Evolutionary conservation across 2,329 filamentous ascomycete species (phyloP), one percentile per base, ranked within the genome.

Genomic region (Monosporascus sp.): DNA sequence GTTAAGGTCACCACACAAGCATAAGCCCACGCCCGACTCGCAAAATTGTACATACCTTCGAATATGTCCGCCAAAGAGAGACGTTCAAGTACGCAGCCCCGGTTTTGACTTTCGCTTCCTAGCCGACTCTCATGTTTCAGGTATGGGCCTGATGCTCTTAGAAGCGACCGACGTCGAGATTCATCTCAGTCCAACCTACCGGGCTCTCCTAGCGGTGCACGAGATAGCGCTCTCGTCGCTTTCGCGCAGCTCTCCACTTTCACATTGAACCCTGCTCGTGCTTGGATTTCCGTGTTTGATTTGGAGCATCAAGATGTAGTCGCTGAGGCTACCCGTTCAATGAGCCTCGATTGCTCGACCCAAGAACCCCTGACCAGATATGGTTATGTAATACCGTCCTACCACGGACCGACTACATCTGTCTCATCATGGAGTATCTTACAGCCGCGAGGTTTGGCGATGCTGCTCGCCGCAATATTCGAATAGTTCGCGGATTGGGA

Each of bases 211-310:
- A 20, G 17, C 20, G 11, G 20, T 14, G 22, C 20, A 8, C 9
- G 17, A 27, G 74, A 77, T 50, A 58, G 67, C 9, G 65, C 65
- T 49, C 68, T 22, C 45, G 79, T 75, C 1, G 72, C 74, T 6
- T 72, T 80, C 49, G 77, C 78, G 20, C 76, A 81, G 59, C 69
- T 81, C 5, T 77, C 70, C 1, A 68, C 72, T 5, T 63, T 73
- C 50, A 70, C 73, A 15, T 65, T 80, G 4, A 66, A 71, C n/a
- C 69, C 68, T 5, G 62, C 68, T 20, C 71, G 77, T 31, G 66
- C 70, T 17, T 58, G 80, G 22, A 70, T 82, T 47, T 81, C 78
- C 1, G 65, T 82, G 18, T 80, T 82, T 54, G 78, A 80, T 56
- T 64, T 63, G 5, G 66, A 68, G 5, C 60, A 70, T 46, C 77